Evolutionary conservation across 2,329 filamentous ascomycete genomes (phyloP).

Genomic region (Aspergillus sergii): DNA sequence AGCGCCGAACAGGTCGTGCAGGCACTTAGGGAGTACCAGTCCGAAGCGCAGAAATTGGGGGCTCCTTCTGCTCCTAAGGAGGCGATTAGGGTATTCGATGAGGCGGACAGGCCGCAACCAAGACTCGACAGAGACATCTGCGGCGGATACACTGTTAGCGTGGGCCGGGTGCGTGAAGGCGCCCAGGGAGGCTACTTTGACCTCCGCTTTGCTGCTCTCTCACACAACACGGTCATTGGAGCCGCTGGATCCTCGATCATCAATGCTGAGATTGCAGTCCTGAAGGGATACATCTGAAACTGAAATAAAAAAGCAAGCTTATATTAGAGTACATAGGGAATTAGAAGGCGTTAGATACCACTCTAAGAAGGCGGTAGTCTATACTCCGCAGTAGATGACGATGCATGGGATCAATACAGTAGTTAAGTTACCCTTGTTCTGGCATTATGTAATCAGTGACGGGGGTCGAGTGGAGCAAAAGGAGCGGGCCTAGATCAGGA

Average conservation of each 20-base stretch:
- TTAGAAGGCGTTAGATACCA: not conserved
- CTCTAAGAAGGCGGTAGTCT: not conserved
- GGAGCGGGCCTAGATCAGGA: constrained; percentile 19
- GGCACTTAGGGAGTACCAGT: constrained; percentile 78
- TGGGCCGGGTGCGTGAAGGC: constrained; percentile 83
- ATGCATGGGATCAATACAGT: too few species aligned
- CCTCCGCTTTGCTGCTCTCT: constrained; percentile 90
- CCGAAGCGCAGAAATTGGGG: constrained; percentile 78
- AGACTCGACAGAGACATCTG: constrained; percentile 84
- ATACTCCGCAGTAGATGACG: not conserved
- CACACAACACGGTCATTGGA: constrained; percentile 90
- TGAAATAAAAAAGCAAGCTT: constrained; percentile 7
- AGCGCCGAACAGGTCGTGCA: constrained; percentile 74
- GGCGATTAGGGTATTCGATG: constrained; percentile 86
- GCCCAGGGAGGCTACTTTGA: constrained; percentile 83
- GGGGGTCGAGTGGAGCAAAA: constrained; percentile 2
- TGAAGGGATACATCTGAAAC: constrained; percentile 78
- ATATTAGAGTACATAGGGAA: constrained; percentile 11
- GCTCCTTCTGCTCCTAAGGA: constrained; percentile 83
- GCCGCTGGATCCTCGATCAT: constrained; percentile 95
- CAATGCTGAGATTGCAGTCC: constrained; percentile 87
- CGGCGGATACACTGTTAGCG: constrained; percentile 85
- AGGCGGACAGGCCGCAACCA: constrained; percentile 87
- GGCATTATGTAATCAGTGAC: constrained; percentile 8
- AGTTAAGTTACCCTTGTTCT: not conserved